Evolutionary conservation across 768 basidiomycete genomes (phyloP).

Genomic region (Lyophyllum semitale): DNA sequence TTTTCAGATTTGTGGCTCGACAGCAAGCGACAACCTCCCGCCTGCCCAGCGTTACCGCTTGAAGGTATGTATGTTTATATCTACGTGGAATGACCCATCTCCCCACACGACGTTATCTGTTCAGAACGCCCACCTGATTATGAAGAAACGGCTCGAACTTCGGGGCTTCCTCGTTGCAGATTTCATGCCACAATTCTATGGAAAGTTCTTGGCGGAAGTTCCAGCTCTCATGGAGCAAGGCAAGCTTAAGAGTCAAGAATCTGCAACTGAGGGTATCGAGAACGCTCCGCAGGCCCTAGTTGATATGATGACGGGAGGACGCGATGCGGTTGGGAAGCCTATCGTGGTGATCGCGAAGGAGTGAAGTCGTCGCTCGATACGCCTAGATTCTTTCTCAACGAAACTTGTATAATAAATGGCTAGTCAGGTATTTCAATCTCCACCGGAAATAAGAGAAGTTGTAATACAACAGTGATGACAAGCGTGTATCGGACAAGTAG

Average conservation of each 20-base stretch:
- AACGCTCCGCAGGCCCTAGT: constrained; percentile 31
- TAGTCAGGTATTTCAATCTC: constrained; percentile 23
- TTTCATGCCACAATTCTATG: constrained; percentile 28
- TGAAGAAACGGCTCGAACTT: constrained; percentile 42
- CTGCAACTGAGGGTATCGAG: constrained; percentile 38
- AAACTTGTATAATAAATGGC: neutral
- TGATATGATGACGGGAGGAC: constrained; percentile 2
- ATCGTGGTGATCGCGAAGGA: constrained; percentile 9
- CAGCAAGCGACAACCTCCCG: constrained; percentile 3
- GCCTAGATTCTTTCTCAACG: neutral
- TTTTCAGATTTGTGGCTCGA: constrained; percentile 1
- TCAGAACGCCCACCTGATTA: constrained; percentile 40
- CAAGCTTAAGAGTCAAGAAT: constrained; percentile 39
- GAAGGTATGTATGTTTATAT: constrained; percentile 4
- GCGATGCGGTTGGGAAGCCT: constrained; percentile 8
- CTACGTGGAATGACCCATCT: no score
- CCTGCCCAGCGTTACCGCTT: constrained; percentile 10
- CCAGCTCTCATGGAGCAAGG: constrained; percentile 39
- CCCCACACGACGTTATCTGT: neutral
- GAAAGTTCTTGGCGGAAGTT: constrained; percentile 37
- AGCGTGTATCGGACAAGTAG: no score
- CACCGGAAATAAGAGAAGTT: no score
- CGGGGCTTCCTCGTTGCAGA: constrained; percentile 42
- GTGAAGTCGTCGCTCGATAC: no score
- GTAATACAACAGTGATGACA: no score